These are phyloP conservation scores for Ramalina peruviana DNA, from an alignment of 495 filamentous ascomycete genomes.

Conservation along the genomic window DNA sequence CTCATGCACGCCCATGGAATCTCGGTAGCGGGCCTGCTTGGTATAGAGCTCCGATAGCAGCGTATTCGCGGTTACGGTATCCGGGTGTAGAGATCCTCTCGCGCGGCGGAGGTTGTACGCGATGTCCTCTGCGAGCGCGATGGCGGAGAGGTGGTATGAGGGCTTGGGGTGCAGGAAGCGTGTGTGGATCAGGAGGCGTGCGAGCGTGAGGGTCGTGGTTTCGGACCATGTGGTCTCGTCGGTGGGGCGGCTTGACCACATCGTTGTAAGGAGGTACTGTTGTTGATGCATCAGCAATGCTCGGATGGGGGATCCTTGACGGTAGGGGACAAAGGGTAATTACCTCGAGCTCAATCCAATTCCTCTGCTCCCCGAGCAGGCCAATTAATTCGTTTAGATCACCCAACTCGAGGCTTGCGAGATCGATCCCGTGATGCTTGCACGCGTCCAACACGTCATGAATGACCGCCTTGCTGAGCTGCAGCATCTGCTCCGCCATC, in stretches of 20 bases:
- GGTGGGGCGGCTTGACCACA: slow-evolving; percentile 47
- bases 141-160: slow-evolving; percentile 24
- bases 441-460: slow-evolving; percentile 36
- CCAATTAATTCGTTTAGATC: slow-evolving; percentile 41
- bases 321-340: not conserved
- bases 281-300: no score
- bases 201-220: slow-evolving; percentile 38
- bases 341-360: slow-evolving; percentile 47
- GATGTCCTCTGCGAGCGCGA: slow-evolving; percentile 43
- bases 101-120: slow-evolving; percentile 50
- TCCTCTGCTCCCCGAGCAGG: slow-evolving; percentile 43
- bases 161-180: slow-evolving; percentile 14
- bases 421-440: slow-evolving; percentile 34
- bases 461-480: slow-evolving; percentile 39
- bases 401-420: slow-evolving; percentile 35
- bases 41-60: slow-evolving; percentile 42
- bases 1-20: slow-evolving; percentile 41
- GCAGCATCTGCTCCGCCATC: slow-evolving; percentile 32
- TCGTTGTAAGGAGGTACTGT: slow-evolving; percentile 37
- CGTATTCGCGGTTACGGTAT: slow-evolving; percentile 40
- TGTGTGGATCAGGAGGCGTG: slow-evolving; percentile 42
- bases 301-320: not conserved
- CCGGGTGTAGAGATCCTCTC: slow-evolving; percentile 38
- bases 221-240: slow-evolving; percentile 41
- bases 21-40: slow-evolving; percentile 31